Base-by-base conservation (phyloP, 768 basidiomycete genomes). In the Jaapia argillacea region DNA sequence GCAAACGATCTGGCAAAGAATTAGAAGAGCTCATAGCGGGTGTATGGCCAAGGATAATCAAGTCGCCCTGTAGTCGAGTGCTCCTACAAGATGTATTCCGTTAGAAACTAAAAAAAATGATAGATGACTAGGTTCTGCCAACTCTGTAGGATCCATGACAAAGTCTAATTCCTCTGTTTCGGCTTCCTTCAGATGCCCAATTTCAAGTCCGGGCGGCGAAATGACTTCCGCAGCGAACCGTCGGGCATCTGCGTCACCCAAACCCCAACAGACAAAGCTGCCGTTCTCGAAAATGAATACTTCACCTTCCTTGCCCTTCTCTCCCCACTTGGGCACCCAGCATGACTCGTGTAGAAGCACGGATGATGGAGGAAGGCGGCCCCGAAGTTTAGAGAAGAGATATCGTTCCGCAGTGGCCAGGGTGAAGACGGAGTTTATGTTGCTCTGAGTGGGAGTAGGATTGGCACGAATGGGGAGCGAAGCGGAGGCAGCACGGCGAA, bases 81-180 rank as follows among this genome's bases (percentile, higher is more conserved):
- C 75, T 68, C 61, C 91, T 94, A 47, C 24, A 18, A 45, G 31
- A n/a, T n/a, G n/a, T 44, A 26, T 37, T 44, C 39, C 21, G 43
- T 46, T 16, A 50, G 47, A 38, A 23, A 44, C 21, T 35, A 14
- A n/a, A 16, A 27, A 51, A 18, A 4, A 13, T 24, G 14, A 5
- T 10, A 21, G 10, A 22, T 6, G 37, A 22, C 7, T 12, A 7
- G 7, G 21, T 21, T 21, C 37, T 13, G 67, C 77, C 57, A 64
- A 94, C 91, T 93, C 89, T 42, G 69, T 81, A 27, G 87, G 86
- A 61, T 96, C 92, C 22, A 84, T 80, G 10, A 92, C 87, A 61
- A 92, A 94, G 57, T 96, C 92, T 40, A 96, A 70, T 53, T 92
- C 91, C 54, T 92, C 91, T 10, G 85, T 85, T 66, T 92, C 91